Base-by-base conservation (phyloP, 164 flowering plant species). In the Stephania japonica region DNA sequence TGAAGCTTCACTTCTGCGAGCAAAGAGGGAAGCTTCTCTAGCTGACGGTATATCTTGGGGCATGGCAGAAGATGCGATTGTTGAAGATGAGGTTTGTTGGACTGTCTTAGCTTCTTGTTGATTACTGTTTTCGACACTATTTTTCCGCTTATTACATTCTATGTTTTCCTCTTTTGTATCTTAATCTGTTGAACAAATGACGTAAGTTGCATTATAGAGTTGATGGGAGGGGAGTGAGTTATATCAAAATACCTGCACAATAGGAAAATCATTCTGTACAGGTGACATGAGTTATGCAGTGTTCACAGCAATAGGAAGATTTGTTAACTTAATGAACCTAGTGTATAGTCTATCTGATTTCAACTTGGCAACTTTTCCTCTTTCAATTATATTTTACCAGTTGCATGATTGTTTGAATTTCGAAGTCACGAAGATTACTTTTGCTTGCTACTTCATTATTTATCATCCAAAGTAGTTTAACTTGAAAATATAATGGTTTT, bases 31-130 rank as follows among this genome's bases (percentile, higher is more conserved):
- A 76, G 98, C 98, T 23, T 83, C 96, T 79, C 75, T 89, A 73
- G 97, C 97, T 27, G 91, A 91, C 78, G 99, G 98, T 69, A 82
- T 93, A 76, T 93, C 98, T 13, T 95, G 99, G 99, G 99, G 98
- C 71, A 88, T 95, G 90, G 81, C 81, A 61, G 98, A 95, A 77
- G 99, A 93, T 86, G 99, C 98, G 69, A 75, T 92, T 81, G 99
- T 91, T 84, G 99, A 93, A 81, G 82, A 50, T 64, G 98, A 95
- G 98, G 99, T 94, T 65, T 77, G 84, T 75, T 32, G 41, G 47
- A 50, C 19, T 72, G 64, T 41, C 24, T 53, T 38, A 44, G 50
- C 68, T 65, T 50, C 8, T 68, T 25, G 3, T 50, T 25, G 16
- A 9, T 41, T 41, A 64, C 6, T 68, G 11, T 59, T 42, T 14